Base-by-base conservation (phyloP, 345 rosid genomes). In the Camelina sativa region DNA sequence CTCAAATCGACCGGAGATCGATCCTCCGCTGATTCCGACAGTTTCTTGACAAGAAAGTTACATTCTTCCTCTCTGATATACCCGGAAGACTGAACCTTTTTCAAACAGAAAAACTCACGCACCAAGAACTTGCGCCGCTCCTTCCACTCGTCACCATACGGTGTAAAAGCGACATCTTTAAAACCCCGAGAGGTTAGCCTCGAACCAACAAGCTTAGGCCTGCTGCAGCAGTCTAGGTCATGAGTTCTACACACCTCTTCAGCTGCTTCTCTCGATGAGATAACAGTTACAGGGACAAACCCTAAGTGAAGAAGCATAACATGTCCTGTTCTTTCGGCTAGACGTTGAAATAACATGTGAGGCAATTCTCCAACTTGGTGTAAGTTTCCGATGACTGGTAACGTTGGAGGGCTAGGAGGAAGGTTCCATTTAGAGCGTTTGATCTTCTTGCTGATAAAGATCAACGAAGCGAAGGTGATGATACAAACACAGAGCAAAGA, bases 381-480 rank as follows among this genome's bases (percentile, higher is more conserved):
- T 2, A 89, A 52, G 82, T 86, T 85, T 4, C 88, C 86, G 4
- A 87, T 77, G 22, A 87, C 12, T 0, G 86, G 86, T 65, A 87
- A 82, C 11, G 66, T 67, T 3, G 35, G 69, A 11, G 89, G 88
- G 41, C 84, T 81, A 0, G 89, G 90, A 1, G 89, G 91, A 46
- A 79, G 71, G 52, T 47, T 57, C 34, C 11, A 19, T 58, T 37
- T 67, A 7, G 68, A 75, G 19, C 34, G 62, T 30, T 59, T 75
- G 6, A 52, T 53, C 71, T 19, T 79, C 38, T 62, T 53, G 50
- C 7, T 19, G 20, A 47, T 0, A 34, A 55, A 37, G 74, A 62
- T 62, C 28, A 72, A 6, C 3, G 70, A 48, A 22, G 16, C 17
- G 5, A 73, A 19, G 35, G 72, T 53, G 37, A 66, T 35, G 25